These are phyloP conservation scores for Vitellaria paradoxa DNA, from an alignment of 179 eudicot species.

Conservation along the genomic window DNA sequence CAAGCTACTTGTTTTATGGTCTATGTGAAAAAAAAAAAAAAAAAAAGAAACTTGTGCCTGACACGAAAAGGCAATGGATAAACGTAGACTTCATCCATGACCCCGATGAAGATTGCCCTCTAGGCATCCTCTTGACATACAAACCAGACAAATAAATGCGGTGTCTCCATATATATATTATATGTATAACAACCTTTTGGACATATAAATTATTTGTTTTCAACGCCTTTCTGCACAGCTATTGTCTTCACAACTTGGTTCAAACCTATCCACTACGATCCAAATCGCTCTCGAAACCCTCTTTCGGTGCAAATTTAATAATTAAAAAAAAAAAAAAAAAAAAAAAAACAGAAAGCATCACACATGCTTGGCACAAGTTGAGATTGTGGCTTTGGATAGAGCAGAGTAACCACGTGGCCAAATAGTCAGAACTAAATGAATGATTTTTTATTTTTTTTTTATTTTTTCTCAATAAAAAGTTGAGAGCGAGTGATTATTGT, in stretches of 20 bases:
- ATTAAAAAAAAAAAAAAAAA: too few relatives aligned
- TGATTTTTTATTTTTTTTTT: too few relatives aligned
- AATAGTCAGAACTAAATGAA: too few relatives aligned
- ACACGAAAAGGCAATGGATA: constrained; percentile 7
- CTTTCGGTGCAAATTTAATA: neutral
- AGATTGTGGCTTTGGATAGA: neutral
- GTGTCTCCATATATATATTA: neutral
- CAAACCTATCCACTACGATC: constrained; percentile 20
- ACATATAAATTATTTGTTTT: neutral
- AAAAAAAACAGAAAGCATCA: too few relatives aligned
- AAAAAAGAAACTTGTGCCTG: constrained; percentile 15
- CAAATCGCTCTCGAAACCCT: neutral
- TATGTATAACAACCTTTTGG: neutral
- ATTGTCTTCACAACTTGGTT: neutral
- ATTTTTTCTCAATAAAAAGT: too few relatives aligned
- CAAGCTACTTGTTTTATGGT: constrained; percentile 36
- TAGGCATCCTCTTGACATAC: constrained; percentile 34
- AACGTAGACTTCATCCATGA: constrained; percentile 9
- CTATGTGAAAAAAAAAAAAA: constrained; percentile 12
- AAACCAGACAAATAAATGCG: constrained; percentile 28
- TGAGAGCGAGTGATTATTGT: too few relatives aligned
- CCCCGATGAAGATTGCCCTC: constrained; percentile 38
- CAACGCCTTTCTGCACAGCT: neutral
- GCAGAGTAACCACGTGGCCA: too few relatives aligned
- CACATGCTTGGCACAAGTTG: neutral